phyloP scores from a whole-genome alignment of 2,329 filamentous ascomycete species.

The Fragosphaeria purpurea region DNA sequence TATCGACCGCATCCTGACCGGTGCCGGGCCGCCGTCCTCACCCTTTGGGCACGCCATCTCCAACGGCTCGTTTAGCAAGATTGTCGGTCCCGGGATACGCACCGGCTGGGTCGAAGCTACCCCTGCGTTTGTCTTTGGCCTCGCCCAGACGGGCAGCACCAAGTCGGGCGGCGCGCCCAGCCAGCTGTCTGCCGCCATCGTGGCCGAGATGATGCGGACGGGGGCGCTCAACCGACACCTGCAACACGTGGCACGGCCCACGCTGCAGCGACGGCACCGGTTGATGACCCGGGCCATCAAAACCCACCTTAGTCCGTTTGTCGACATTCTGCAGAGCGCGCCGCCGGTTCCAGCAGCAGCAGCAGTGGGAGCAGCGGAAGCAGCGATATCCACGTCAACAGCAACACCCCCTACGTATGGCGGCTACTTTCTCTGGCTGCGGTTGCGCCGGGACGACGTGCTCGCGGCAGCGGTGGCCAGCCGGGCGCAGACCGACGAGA shows the following conservation, averaged over 20 bases:
- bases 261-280: conserved; percentile 35
- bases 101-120: conserved; percentile 83
- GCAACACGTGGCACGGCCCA: conserved; percentile 30
- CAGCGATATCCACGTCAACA: conserved; percentile 13
- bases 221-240: conserved; percentile 37
- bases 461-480: conserved; percentile 45
- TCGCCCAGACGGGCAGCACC: conserved; percentile 43
- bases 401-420: conserved; percentile 50
- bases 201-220: conserved; percentile 38
- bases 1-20: conserved; percentile 53
- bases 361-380: background rate
- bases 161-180: conserved; percentile 47
- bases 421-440: conserved; percentile 80
- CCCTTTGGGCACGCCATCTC: conserved; percentile 73
- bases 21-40: too few relatives aligned
- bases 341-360: too few relatives aligned
- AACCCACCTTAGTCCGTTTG: conserved; percentile 51
- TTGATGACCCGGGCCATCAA: conserved; percentile 51
- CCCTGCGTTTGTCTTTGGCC: conserved; percentile 38
- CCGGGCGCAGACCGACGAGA: conserved; percentile 50
- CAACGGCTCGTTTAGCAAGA: conserved; percentile 87
- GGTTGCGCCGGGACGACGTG: conserved; percentile 41
- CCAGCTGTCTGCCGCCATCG: conserved; percentile 37
- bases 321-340: conserved; percentile 28
- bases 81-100: conserved; percentile 68